Conservation (phyloP, 2,329 filamentous ascomycete species). For the Hypocreales sp. region DNA sequence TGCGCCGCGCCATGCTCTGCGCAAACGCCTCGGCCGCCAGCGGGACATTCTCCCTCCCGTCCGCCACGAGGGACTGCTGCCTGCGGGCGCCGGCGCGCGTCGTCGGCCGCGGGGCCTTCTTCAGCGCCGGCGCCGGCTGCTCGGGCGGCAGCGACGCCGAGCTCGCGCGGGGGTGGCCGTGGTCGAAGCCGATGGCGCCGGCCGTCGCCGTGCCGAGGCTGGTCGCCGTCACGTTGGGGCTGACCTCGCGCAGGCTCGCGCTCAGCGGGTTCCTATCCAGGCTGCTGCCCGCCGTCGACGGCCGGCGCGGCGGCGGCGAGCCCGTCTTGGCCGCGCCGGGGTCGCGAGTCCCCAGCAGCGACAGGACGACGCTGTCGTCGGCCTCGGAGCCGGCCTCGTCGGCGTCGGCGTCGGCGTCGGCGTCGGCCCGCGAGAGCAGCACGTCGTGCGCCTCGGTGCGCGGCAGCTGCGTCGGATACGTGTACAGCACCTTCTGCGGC, state of each 20-base stretch:
- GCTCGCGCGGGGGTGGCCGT: constrained; percentile 17
- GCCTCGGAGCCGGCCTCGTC: not conserved
- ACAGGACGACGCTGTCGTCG: constrained; percentile 20
- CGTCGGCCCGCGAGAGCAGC: constrained; percentile 26
- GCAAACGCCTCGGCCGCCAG: constrained; percentile 21
- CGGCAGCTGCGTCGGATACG: constrained; percentile 66
- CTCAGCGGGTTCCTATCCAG: constrained; percentile 17
- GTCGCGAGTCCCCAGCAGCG: no score
- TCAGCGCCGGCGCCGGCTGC: constrained; percentile 30
- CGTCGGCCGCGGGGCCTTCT: constrained; percentile 24
- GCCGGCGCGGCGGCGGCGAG: constrained; percentile 7
- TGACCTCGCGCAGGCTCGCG: constrained; percentile 38
- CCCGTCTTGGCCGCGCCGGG: constrained; percentile 5
- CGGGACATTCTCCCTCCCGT: constrained; percentile 37
- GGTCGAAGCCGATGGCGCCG: constrained; percentile 22
- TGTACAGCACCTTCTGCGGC: constrained; percentile 65
- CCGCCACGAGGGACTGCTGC: no score
- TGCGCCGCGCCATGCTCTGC: constrained; percentile 31
- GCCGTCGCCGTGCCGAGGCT: constrained; percentile 18
- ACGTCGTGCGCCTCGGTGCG: constrained; percentile 42
- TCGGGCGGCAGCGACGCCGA: constrained; percentile 23
- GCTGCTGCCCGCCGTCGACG: constrained; percentile 11
- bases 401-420: constrained; percentile 8
- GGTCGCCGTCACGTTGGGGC: constrained; percentile 28
- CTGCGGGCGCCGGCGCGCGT: constrained; percentile 10